Evolutionary conservation across 2,329 filamentous ascomycete species (phyloP).

Genomic region (Colletotrichum sansevieriae): DNA sequence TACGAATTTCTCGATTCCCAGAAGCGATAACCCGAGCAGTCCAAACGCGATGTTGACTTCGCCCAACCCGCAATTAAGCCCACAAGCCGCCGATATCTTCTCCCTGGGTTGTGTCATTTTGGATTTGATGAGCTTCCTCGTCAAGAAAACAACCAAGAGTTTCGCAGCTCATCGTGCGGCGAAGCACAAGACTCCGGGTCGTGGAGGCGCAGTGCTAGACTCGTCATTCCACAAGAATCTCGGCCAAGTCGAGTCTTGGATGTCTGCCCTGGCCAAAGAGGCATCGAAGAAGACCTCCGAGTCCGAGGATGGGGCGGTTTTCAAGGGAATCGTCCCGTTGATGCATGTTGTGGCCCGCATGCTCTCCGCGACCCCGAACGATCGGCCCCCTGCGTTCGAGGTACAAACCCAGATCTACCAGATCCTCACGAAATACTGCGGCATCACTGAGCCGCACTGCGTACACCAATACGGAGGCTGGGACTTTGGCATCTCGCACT

Average conservation of each 20-base stretch:
- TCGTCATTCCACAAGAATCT: slow-evolving; percentile 80
- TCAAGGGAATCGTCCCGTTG: slow-evolving; percentile 65
- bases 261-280: slow-evolving; percentile 71
- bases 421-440: slow-evolving; percentile 63
- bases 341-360: slow-evolving; percentile 67
- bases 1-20: slow-evolving; percentile 54
- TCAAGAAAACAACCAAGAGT: slow-evolving; percentile 75
- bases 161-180: slow-evolving; percentile 76
- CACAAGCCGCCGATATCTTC: slow-evolving; percentile 77
- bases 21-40: slow-evolving; percentile 47
- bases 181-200: slow-evolving; percentile 70
- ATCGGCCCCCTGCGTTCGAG: slow-evolving; percentile 65
- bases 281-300: slow-evolving; percentile 60
- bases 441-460: slow-evolving; percentile 65
- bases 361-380: slow-evolving; percentile 64
- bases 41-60: slow-evolving; percentile 52
- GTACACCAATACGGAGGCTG: slow-evolving; percentile 61
- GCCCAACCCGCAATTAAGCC: slow-evolving; percentile 60
- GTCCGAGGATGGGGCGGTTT: slow-evolving; percentile 58
- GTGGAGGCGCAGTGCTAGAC: slow-evolving; percentile 74
- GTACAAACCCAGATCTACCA: slow-evolving; percentile 66
- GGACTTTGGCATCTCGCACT: slow-evolving; percentile 48
- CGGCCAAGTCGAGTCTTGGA: slow-evolving; percentile 77
- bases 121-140: slow-evolving; percentile 76
- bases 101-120: slow-evolving; percentile 80